Conservation (phyloP, 169 alveolate species). For the Babesia sp. region DNA sequence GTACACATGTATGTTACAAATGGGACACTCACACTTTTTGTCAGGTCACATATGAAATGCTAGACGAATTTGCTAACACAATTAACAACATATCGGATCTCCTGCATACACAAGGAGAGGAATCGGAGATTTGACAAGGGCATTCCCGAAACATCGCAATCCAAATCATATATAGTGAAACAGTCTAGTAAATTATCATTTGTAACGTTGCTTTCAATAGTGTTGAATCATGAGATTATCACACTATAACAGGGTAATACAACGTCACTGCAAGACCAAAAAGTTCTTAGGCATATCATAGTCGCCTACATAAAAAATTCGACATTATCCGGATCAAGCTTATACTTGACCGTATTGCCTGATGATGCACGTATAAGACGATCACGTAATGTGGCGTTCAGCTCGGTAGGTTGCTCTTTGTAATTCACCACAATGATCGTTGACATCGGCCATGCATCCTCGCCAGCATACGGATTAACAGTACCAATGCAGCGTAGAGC, state of each 20-base stretch:
- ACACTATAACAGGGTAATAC: no score
- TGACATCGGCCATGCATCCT: no score
- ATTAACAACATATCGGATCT: conserved; percentile 52
- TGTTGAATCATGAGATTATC: no score
- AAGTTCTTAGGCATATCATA: no score
- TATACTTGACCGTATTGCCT: conserved; percentile 22
- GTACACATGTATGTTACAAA: conserved; percentile 46
- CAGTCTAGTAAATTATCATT: no score
- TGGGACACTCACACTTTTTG: not conserved
- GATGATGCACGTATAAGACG: conserved; percentile 38
- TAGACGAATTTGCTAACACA: conserved; percentile 35
- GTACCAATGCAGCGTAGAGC: conserved; percentile 21
- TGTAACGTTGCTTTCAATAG: no score
- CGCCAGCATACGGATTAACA: not conserved
- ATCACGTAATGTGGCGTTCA: conserved; percentile 49
- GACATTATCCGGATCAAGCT: not conserved
- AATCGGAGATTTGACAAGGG: not conserved
- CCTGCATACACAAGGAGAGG: conserved; percentile 1
- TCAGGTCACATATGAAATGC: conserved; percentile 21
- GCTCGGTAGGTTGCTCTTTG: conserved; percentile 6
- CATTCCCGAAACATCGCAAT: no score
- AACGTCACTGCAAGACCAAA: no score
- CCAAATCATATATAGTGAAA: no score
- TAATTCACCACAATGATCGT: conserved; percentile 26
- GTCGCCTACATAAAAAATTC: not conserved